A percentile compares a stretch with the other conserved stretches of the same genome.
phyloP scores from a whole-genome alignment of 2,329 filamentous ascomycete species.

The Chaetomium strumarium region DNA sequence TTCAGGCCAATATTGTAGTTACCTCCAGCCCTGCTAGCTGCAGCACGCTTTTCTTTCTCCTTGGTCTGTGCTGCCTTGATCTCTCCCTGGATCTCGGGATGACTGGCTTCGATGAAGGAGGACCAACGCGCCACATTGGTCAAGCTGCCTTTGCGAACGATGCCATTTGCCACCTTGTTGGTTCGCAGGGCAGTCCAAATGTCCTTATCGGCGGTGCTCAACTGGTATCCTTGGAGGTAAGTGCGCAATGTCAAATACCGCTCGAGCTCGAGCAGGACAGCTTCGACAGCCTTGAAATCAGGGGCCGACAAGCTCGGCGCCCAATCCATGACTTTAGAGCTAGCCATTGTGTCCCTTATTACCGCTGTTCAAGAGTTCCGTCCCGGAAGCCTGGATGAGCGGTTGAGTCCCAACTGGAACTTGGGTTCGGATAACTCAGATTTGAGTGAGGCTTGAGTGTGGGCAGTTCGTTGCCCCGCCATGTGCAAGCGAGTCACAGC shows the following conservation, averaged over 20 bases:
- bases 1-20: constrained; percentile 11
- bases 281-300: constrained; percentile 1
- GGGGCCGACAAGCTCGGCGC: too few relatives aligned
- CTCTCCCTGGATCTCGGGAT: constrained; percentile 6
- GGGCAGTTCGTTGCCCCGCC: too few relatives aligned
- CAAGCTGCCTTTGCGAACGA: constrained; percentile 1
- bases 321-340: too few relatives aligned
- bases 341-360: too few relatives aligned
- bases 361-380: too few relatives aligned
- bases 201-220: not conserved
- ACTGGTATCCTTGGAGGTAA: constrained; percentile 1
- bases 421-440: too few relatives aligned
- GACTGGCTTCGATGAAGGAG: constrained; percentile 1
- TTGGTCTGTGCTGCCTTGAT: constrained; percentile 2
- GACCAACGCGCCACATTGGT: not conserved
- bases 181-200: not conserved
- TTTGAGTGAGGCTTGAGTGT: too few relatives aligned
- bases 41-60: constrained; percentile 2
- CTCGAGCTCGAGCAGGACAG: constrained; percentile 1
- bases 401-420: too few relatives aligned
- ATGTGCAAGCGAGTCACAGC: too few relatives aligned
- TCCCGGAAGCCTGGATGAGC: too few relatives aligned
- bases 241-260: constrained; percentile 4
- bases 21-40: constrained; percentile 7
- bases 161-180: constrained; percentile 1